Conservation (phyloP, 2,329 filamentous ascomycete genomes). For the Fusarium austroafricanum region DNA sequence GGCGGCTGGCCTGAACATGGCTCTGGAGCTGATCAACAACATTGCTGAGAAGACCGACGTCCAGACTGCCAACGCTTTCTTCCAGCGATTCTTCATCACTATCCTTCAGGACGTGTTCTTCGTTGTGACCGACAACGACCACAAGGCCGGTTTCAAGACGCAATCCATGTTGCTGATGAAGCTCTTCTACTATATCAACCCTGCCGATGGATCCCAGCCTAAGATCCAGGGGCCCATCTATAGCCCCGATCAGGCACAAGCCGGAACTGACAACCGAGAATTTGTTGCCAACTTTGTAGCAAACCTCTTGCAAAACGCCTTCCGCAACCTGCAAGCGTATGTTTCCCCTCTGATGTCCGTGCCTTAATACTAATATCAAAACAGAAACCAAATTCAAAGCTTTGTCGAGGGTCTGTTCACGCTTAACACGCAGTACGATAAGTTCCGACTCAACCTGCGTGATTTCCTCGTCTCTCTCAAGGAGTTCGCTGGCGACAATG, state of each 20-base stretch:
- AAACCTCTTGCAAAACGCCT: constrained; percentile 86
- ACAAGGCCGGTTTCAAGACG: constrained; percentile 99
- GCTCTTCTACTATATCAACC: constrained; percentile 95
- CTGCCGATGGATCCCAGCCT: constrained; percentile 72
- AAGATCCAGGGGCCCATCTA: constrained; percentile 97
- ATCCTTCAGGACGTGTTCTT: constrained; percentile 99
- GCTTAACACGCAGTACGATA: constrained; percentile 87
- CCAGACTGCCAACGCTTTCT: constrained; percentile 91
- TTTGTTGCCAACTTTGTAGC: constrained; percentile 91
- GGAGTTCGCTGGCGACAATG: constrained; percentile 95
- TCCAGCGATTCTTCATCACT: constrained; percentile 95
- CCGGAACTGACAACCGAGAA: constrained; percentile 88
- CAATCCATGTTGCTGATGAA: constrained; percentile 93
- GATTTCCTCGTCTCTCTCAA: constrained; percentile 98
- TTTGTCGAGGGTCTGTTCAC: constrained; percentile 93
- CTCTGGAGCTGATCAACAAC: constrained; percentile 95
- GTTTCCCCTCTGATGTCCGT: constrained; percentile 50
- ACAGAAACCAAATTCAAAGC: constrained; percentile 83
- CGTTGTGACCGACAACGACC: constrained; percentile 95
- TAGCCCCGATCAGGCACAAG: constrained; percentile 80
- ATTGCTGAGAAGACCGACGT: constrained; percentile 93
- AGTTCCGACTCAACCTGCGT: constrained; percentile 94
- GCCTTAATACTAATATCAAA: constrained; percentile 50
- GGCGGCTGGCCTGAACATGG: constrained; percentile 97
- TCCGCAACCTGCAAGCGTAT: constrained; percentile 91